phyloP scores from a whole-genome alignment of 805 yeast genomes.

The Barnettozyma sucrosica region DNA sequence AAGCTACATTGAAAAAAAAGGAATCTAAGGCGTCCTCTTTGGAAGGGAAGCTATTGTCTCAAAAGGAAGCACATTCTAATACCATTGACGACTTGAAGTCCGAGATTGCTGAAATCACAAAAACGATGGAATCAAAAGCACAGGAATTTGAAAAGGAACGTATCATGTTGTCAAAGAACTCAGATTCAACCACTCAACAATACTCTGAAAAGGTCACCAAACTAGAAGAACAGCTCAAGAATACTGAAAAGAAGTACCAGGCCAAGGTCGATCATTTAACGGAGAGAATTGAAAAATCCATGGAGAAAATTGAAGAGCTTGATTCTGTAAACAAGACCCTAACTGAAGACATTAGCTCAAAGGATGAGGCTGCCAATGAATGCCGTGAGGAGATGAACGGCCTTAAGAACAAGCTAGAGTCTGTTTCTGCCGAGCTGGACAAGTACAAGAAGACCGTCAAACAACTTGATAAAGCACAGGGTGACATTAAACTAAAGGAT shows the following conservation, averaged over 20 bases:
- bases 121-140: constrained; percentile 32
- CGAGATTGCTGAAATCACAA: constrained; percentile 27
- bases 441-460: not conserved
- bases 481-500: not conserved
- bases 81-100: constrained; percentile 24
- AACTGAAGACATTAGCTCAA: not conserved
- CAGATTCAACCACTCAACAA: constrained; percentile 44
- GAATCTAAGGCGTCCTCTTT: constrained; percentile 14
- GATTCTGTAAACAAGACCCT: constrained; percentile 9
- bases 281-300: constrained; percentile 11
- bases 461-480: not conserved
- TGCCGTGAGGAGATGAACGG: not conserved
- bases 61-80: constrained; percentile 16
- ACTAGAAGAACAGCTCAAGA: constrained; percentile 33
- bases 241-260: constrained; percentile 9
- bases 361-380: not conserved
- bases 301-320: constrained; percentile 15
- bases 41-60: constrained; percentile 18
- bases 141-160: constrained; percentile 48
- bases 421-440: not conserved
- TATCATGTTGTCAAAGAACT: constrained; percentile 39
- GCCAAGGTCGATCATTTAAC: constrained; percentile 8
- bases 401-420: not conserved
- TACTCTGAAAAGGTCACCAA: constrained; percentile 40
- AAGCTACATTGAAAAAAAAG: constrained; percentile 9